A percentile compares a stretch with the other conserved stretches of the same genome.
Conservation (phyloP, 257 asterid genomes). For the Salvia splendens region DNA sequence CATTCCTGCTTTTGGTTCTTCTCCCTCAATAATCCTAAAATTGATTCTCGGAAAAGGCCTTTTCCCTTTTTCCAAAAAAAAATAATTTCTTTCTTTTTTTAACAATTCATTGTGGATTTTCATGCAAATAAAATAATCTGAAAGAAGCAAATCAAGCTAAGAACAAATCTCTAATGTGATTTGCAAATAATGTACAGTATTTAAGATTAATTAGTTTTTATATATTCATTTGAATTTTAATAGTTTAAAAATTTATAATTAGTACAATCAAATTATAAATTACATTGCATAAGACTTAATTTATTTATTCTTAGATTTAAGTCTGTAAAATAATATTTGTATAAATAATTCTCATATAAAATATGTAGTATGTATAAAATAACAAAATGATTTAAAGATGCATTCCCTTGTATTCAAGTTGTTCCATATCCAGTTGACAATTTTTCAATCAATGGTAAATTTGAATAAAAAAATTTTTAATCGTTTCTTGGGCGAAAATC, state of each 20-base stretch:
- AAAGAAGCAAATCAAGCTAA: not conserved
- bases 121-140: not conserved
- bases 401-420: conserved; percentile 22
- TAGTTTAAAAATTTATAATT: no score
- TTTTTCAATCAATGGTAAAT: not conserved
- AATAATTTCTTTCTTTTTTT: not conserved
- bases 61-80: no score
- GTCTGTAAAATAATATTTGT: no score
- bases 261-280: no score
- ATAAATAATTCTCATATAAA: no score
- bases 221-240: no score
- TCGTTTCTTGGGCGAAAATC: conserved; percentile 14
- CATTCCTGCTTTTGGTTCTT: conserved; percentile 35
- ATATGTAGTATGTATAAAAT: no score
- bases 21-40: conserved; percentile 10
- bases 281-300: no score
- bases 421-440: not conserved
- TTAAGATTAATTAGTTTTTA: no score
- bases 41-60: conserved; percentile 13
- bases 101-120: not conserved
- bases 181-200: no score
- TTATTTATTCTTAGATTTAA: no score
- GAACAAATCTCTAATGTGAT: not conserved
- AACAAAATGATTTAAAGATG: not conserved
- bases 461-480: not conserved